Evolutionary conservation across 768 basidiomycete genomes (phyloP).

Genomic region (Hericium rajendrae): DNA sequence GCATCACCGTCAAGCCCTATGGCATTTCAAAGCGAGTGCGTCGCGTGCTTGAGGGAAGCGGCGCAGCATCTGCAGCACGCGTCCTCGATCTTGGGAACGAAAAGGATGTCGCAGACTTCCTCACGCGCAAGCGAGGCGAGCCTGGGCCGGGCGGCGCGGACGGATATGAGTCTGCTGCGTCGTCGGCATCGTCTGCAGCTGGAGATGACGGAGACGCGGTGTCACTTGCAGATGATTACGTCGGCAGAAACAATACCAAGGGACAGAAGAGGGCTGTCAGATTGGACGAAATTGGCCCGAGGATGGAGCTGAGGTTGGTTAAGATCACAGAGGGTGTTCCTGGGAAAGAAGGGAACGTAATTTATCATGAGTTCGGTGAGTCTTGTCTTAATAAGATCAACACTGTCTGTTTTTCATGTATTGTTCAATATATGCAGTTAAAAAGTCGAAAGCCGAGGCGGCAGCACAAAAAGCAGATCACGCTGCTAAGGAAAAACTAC

Average conservation of each 20-base stretch:
- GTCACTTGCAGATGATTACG: constrained; percentile 84
- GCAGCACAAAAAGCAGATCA: constrained; percentile 62
- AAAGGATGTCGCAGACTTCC: constrained; percentile 91
- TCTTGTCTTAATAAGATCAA: constrained; percentile 3
- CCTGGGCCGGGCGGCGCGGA: constrained; percentile 60
- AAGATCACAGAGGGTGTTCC: constrained; percentile 94
- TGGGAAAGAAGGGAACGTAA: constrained; percentile 86
- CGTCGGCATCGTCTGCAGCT: constrained; percentile 35
- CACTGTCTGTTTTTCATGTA: not conserved
- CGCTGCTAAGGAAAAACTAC: constrained; percentile 64
- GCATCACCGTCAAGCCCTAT: constrained; percentile 91
- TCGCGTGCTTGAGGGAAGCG: constrained; percentile 63
- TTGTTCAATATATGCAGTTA: constrained; percentile 41
- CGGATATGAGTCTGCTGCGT: constrained; percentile 61
- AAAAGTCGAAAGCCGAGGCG: constrained; percentile 77
- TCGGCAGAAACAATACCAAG: constrained; percentile 88
- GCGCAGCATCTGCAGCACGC: constrained; percentile 28
- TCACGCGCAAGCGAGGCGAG: constrained; percentile 55
- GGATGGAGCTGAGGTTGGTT: constrained; percentile 86
- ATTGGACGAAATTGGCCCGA: constrained; percentile 89
- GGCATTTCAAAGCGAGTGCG: constrained; percentile 90
- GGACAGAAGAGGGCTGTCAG: constrained; percentile 86
- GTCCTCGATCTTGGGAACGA: constrained; percentile 80
- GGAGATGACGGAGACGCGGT: constrained; percentile 70
- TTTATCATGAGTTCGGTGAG: constrained; percentile 92